phyloP scores from a whole-genome alignment of 345 rosid genomes.

The Barbarea vulgaris region DNA sequence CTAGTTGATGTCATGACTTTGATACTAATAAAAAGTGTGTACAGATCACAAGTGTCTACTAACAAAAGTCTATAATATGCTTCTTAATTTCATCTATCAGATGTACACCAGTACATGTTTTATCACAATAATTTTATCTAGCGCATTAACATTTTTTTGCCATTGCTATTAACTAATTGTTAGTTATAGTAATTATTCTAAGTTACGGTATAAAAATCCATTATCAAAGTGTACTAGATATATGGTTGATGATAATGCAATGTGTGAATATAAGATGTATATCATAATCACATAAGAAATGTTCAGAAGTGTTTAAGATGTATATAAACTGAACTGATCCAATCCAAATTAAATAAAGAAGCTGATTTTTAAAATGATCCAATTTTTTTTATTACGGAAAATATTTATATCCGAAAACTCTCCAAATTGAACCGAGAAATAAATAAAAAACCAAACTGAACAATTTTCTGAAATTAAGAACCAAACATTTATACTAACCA shows the following conservation, averaged over 20 bases:
- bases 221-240: background rate
- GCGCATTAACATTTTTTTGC: background rate
- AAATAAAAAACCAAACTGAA: too few relatives aligned
- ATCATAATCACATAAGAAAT: background rate
- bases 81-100: background rate
- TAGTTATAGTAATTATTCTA: background rate
- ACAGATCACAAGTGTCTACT: background rate
- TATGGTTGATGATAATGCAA: background rate
- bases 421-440: background rate
- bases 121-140: background rate
- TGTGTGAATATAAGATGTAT: background rate
- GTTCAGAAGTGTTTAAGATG: background rate
- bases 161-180: background rate
- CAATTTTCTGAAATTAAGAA: background rate
- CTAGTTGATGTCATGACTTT: background rate
- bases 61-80: background rate
- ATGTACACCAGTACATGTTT: background rate
- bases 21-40: background rate
- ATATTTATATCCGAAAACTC: too few relatives aligned
- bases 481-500: background rate
- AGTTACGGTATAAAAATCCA: background rate
- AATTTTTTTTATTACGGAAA: too few relatives aligned
- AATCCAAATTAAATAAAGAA: background rate
- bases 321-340: background rate
- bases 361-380: background rate